phyloP scores from a whole-genome alignment of 2,329 filamentous ascomycete genomes.

The Coniella vitis region DNA sequence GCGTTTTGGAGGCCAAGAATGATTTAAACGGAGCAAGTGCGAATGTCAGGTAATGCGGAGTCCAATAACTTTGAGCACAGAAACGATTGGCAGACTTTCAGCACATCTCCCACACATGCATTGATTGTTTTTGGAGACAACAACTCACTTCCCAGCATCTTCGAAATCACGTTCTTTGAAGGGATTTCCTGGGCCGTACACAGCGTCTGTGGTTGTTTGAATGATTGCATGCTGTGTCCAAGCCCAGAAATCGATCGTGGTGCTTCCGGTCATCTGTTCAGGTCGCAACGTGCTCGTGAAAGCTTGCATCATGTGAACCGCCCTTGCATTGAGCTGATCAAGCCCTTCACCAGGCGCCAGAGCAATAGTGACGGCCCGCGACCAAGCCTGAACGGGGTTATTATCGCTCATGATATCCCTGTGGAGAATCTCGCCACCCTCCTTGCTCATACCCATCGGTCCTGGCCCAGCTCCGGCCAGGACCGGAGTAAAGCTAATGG shows the following conservation, averaged over 20 bases:
- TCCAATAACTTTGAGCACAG: too few species aligned
- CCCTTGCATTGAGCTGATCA: conserved; percentile 18
- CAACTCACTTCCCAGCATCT: conserved; percentile 19
- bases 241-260: conserved; percentile 11
- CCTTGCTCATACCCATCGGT: conserved; percentile 22
- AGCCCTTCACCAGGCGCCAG: conserved; percentile 12
- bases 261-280: conserved; percentile 7
- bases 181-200: conserved; percentile 23
- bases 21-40: background rate
- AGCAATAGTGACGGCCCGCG: background rate
- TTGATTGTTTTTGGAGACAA: too few species aligned
- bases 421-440: conserved; percentile 20
- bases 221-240: conserved; percentile 20
- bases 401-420: conserved; percentile 4
- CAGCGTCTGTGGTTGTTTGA: conserved; percentile 20
- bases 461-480: conserved; percentile 17
- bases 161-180: conserved; percentile 19
- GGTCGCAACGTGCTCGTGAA: conserved; percentile 14
- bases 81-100: background rate
- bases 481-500: conserved; percentile 22
- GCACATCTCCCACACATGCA: background rate
- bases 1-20: background rate
- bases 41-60: background rate
- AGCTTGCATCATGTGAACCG: conserved; percentile 16
- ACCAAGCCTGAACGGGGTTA: background rate